A percentile compares a stretch with the other conserved stretches of the same genome.
phyloP scores from a whole-genome alignment of 2,329 filamentous ascomycete genomes.

The Elsinoe batatas region DNA sequence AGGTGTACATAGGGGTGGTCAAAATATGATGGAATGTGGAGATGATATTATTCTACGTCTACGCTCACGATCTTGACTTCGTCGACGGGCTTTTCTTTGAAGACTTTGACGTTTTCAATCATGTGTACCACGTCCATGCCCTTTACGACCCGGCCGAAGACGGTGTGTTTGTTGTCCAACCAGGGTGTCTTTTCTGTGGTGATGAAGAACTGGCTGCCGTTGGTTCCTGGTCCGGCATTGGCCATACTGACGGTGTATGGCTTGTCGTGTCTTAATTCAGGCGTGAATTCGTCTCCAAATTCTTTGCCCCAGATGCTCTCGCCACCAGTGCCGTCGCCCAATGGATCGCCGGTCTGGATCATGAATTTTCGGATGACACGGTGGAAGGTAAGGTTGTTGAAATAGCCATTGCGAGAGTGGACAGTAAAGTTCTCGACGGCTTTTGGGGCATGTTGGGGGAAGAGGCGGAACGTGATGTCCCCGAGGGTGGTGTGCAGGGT shows the following conservation, averaged over 20 bases:
- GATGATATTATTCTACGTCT: constrained; percentile 17
- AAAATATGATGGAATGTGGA: no score
- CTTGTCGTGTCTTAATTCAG: constrained; percentile 79
- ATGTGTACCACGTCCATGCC: constrained; percentile 90
- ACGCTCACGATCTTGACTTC: constrained; percentile 98
- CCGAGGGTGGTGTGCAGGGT: constrained; percentile 87
- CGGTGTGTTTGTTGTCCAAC: constrained; percentile 92
- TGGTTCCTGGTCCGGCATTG: constrained; percentile 90
- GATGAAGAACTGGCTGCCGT: constrained; percentile 96
- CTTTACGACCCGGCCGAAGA: constrained; percentile 83
- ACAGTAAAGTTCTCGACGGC: constrained; percentile 97
- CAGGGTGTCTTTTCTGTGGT: constrained; percentile 96
- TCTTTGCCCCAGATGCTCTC: constrained; percentile 89
- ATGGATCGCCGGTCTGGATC: constrained; percentile 81
- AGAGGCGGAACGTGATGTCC: constrained; percentile 87
- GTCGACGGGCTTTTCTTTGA: constrained; percentile 88
- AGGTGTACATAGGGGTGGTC: neutral
- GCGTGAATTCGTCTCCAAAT: constrained; percentile 86
- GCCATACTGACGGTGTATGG: constrained; percentile 97
- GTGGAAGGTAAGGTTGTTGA: constrained; percentile 97
- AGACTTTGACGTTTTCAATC: constrained; percentile 83
- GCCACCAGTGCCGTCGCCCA: constrained; percentile 81
- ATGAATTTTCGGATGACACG: constrained; percentile 97
- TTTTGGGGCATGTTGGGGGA: constrained; percentile 85
- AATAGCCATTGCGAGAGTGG: constrained; percentile 81